phyloP scores from a whole-genome alignment of 2,329 filamentous ascomycete genomes.

The Paracoccidioides lutzii region DNA sequence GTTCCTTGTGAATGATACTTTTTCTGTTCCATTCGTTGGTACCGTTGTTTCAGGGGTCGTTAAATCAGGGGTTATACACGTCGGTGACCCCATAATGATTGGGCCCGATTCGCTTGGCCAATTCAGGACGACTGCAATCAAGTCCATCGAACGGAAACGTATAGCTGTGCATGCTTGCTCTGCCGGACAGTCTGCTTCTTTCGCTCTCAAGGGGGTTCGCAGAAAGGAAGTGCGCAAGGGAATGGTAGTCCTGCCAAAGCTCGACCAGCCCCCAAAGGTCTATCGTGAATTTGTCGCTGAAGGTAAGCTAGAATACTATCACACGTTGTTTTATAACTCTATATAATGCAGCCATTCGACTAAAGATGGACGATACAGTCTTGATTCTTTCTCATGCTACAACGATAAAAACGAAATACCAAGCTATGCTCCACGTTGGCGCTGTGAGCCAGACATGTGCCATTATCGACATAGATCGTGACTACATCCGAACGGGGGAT shows the following conservation, averaged over 20 bases:
- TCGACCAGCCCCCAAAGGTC: constrained; percentile 62
- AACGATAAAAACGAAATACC: constrained; percentile 92
- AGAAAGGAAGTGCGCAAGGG: constrained; percentile 92
- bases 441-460: constrained; percentile 90
- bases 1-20: constrained; percentile 93
- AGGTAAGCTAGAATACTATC: constrained; percentile 30
- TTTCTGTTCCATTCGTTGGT: constrained; percentile 92
- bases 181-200: constrained; percentile 84
- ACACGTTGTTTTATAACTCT: background rate
- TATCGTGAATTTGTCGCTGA: constrained; percentile 67
- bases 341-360: background rate
- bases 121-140: constrained; percentile 73
- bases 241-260: constrained; percentile 86
- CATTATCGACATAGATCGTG: constrained; percentile 95
- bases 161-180: constrained; percentile 77
- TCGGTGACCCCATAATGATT: constrained; percentile 78
- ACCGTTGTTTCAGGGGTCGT: constrained; percentile 93
- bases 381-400: constrained; percentile 91
- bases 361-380: constrained; percentile 38
- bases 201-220: constrained; percentile 76
- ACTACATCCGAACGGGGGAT: constrained; percentile 87
- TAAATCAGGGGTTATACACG: constrained; percentile 73
- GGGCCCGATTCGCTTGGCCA: constrained; percentile 85
- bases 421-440: constrained; percentile 95
- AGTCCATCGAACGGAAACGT: constrained; percentile 88